These are phyloP conservation scores for Paecilomyces sp. DNA, from an alignment of 2,329 filamentous ascomycete species.

Conservation along the genomic window DNA sequence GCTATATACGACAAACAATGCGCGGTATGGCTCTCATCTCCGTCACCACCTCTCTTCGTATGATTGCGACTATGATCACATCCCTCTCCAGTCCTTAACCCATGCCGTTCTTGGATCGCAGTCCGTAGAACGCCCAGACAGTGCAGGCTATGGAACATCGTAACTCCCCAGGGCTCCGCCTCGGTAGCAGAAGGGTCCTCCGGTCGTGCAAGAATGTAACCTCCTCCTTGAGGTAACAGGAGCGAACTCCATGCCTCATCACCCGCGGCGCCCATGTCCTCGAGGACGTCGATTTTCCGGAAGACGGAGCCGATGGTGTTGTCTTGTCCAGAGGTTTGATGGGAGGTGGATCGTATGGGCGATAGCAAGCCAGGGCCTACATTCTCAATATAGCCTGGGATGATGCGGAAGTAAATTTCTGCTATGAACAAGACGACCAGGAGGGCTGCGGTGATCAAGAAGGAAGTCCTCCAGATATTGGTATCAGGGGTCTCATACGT, in stretches of 20 bases:
- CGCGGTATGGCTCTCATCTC: conserved; percentile 1
- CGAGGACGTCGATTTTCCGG: neutral
- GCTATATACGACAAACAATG: conserved; percentile 7
- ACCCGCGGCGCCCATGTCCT: conserved; percentile 1
- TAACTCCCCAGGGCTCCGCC: conserved; percentile 4
- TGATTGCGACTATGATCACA: neutral
- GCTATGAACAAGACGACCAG: neutral
- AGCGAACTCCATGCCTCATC: conserved; percentile 1
- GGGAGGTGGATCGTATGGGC: neutral
- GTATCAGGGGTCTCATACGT: neutral
- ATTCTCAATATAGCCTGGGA: neutral
- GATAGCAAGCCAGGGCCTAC: neutral
- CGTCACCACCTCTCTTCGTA: neutral
- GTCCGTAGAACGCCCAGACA: conserved; percentile 4
- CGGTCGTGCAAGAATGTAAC: conserved; percentile 1
- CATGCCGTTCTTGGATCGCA: conserved; percentile 1
- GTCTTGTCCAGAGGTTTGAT: neutral
- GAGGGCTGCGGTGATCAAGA: neutral
- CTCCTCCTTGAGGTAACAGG: neutral
- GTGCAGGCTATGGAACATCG: conserved; percentile 7
- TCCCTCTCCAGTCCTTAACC: neutral
- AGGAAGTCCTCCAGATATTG: neutral
- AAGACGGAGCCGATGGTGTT: conserved; percentile 1
- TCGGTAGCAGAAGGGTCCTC: neutral
- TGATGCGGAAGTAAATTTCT: neutral